These are phyloP conservation scores for Boletus rubescentipes DNA, from an alignment of 768 basidiomycete genomes.

Conservation along the genomic window DNA sequence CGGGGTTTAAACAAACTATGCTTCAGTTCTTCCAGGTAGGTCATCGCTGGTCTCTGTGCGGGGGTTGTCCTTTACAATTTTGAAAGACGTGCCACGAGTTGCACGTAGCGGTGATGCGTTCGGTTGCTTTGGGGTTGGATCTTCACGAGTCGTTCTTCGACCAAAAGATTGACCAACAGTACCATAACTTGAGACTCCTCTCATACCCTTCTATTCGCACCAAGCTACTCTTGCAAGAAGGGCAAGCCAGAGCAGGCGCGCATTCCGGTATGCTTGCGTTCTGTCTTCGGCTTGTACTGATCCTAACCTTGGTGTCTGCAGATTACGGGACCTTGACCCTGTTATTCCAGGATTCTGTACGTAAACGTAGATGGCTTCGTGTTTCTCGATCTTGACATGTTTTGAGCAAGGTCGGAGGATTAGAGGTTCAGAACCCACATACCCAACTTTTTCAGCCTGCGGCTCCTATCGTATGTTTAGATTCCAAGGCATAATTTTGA, in stretches of 20 bases:
- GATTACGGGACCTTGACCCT: slow-evolving; percentile 84
- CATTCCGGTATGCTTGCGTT: slow-evolving; percentile 56
- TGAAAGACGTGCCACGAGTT: slow-evolving; percentile 69
- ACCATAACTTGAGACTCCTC: slow-evolving; percentile 77
- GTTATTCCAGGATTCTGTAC: slow-evolving; percentile 73
- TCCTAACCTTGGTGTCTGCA: slow-evolving; percentile 19
- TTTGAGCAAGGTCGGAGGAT: slow-evolving; percentile 62
- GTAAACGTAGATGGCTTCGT: slow-evolving; percentile 10
- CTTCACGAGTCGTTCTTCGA: slow-evolving; percentile 78
- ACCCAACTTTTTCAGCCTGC: slow-evolving; percentile 72
- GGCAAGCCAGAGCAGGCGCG: slow-evolving; percentile 78
- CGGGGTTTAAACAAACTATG: slow-evolving; percentile 72
- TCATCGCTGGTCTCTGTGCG: background rate
- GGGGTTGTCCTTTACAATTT: slow-evolving; percentile 8
- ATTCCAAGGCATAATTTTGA: background rate
- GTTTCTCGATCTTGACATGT: background rate
- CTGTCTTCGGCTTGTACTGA: background rate
- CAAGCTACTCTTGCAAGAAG: slow-evolving; percentile 53
- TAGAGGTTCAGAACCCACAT: slow-evolving; percentile 80
- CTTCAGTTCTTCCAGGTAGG: slow-evolving; percentile 69
- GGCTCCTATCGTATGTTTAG: slow-evolving; percentile 62
- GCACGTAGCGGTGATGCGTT: slow-evolving; percentile 77
- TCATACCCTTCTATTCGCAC: slow-evolving; percentile 79
- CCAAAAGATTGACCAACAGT: slow-evolving; percentile 68
- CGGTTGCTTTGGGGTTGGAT: slow-evolving; percentile 77